Evolutionary conservation across 345 rosid species (phyloP).

Genomic region (Eucalyptus erythrocorys): DNA sequence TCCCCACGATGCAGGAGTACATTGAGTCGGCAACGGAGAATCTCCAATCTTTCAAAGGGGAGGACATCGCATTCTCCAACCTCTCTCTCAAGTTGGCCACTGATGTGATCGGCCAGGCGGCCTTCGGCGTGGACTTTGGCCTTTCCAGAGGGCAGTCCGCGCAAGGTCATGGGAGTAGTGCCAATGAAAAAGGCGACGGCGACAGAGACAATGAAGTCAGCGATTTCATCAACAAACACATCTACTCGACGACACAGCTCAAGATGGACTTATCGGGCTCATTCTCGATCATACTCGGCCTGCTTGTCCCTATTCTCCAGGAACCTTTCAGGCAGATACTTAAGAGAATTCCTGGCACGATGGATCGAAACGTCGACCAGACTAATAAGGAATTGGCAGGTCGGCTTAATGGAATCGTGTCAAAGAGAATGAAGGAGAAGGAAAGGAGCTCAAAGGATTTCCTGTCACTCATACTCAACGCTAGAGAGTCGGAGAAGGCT

Average conservation of each 20-base stretch:
- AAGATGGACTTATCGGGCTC: slow-evolving; percentile 92
- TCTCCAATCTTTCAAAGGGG: slow-evolving; percentile 18
- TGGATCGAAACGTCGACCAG: slow-evolving; percentile 74
- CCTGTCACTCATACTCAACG: slow-evolving; percentile 55
- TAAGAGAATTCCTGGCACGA: slow-evolving; percentile 75
- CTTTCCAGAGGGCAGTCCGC: slow-evolving; percentile 31
- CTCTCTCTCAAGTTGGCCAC: slow-evolving; percentile 76
- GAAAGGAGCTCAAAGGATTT: slow-evolving; percentile 55
- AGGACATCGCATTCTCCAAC: slow-evolving; percentile 54
- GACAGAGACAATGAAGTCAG: slow-evolving; percentile 24
- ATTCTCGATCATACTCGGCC: slow-evolving; percentile 62
- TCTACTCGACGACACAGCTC: slow-evolving; percentile 84
- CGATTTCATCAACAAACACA: slow-evolving; percentile 69
- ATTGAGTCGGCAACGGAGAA: slow-evolving; percentile 49
- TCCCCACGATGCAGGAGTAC: slow-evolving; percentile 69
- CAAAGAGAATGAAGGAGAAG: slow-evolving; percentile 40
- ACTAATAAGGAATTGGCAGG: slow-evolving; percentile 40
- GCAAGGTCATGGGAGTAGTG: neutral
- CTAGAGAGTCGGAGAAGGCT: slow-evolving; percentile 48
- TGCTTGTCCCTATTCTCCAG: slow-evolving; percentile 64
- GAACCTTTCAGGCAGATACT: slow-evolving; percentile 80
- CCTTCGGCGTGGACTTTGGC: slow-evolving; percentile 75
- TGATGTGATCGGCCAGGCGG: slow-evolving; percentile 85
- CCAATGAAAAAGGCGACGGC: neutral
- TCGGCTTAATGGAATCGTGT: slow-evolving; percentile 65